Conservation (phyloP, 768 basidiomycete genomes). For the Collybiopsis luxurians region DNA sequence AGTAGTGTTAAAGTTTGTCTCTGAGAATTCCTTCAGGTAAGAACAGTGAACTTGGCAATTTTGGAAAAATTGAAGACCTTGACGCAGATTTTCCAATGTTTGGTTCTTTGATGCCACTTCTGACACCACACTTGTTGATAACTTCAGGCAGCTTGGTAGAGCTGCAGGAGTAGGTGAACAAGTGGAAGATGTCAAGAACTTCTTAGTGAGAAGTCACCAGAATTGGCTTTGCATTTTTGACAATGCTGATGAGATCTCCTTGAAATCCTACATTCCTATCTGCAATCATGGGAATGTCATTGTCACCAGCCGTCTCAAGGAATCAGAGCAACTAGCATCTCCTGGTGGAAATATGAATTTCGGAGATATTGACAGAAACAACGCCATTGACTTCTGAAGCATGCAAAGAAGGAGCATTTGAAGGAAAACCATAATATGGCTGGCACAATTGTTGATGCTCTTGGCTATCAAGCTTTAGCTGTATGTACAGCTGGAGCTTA, state of each 20-base stretch:
- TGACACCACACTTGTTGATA: not conserved
- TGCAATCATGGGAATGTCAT: not conserved
- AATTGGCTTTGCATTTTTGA: not conserved
- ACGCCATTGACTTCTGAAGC: not conserved
- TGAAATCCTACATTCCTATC: not conserved
- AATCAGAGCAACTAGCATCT: not conserved
- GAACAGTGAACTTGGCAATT: no score
- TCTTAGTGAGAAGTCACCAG: not conserved
- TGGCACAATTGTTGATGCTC: not conserved
- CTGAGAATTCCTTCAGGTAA: not conserved
- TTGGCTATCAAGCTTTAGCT: not conserved
- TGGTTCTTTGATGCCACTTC: not conserved
- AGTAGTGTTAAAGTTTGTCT: not conserved
- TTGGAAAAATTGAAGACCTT: no score
- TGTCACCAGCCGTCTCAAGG: not conserved
- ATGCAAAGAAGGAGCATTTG: not conserved
- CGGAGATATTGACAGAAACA: not conserved
- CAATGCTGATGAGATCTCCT: not conserved
- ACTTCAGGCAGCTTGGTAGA: not conserved
- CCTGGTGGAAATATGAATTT: not conserved
- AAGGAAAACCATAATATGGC: not conserved
- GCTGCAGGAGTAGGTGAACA: not conserved
- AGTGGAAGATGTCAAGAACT: not conserved
- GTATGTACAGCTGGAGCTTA: not conserved
- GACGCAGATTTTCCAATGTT: no score